These are phyloP conservation scores for Talaromyces wortmannii DNA, from an alignment of 495 filamentous ascomycete species.

Conservation along the genomic window DNA sequence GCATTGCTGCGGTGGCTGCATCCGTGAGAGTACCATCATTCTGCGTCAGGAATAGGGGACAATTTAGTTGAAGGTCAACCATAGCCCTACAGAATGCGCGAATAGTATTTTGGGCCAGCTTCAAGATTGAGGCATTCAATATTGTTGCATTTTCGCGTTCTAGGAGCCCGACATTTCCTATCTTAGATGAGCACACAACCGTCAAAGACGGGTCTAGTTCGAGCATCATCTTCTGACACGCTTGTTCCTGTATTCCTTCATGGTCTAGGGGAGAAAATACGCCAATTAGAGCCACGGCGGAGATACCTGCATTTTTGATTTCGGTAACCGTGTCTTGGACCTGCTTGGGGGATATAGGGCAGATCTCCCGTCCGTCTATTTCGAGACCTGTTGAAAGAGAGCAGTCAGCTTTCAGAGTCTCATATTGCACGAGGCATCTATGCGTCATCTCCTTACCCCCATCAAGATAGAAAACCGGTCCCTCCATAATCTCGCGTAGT, in stretches of 20 bases:
- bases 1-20: slow-evolving; percentile 30
- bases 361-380: slow-evolving; percentile 31
- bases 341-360: slow-evolving; percentile 15
- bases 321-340: slow-evolving; percentile 19
- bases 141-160: slow-evolving; percentile 49
- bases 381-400: slow-evolving; percentile 17
- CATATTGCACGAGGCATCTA: not conserved
- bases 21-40: slow-evolving; percentile 46
- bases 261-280: slow-evolving; percentile 31
- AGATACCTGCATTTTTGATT: slow-evolving; percentile 22
- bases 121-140: slow-evolving; percentile 43
- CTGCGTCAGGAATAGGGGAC: slow-evolving; percentile 43
- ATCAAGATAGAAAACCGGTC: slow-evolving; percentile 28
- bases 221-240: slow-evolving; percentile 11
- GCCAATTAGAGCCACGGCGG: slow-evolving; percentile 25
- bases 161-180: slow-evolving; percentile 39
- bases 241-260: slow-evolving; percentile 14
- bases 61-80: slow-evolving; percentile 27
- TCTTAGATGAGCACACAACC: slow-evolving; percentile 26
- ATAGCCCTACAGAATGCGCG: slow-evolving; percentile 36
- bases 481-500: slow-evolving; percentile 24
- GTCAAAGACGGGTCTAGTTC: slow-evolving; percentile 18
- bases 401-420: not conserved
- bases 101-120: slow-evolving; percentile 35
- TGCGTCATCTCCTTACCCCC: slow-evolving; percentile 12